Conservation (phyloP, 169 alveolate species). For the Eimeria tenella region DNA sequence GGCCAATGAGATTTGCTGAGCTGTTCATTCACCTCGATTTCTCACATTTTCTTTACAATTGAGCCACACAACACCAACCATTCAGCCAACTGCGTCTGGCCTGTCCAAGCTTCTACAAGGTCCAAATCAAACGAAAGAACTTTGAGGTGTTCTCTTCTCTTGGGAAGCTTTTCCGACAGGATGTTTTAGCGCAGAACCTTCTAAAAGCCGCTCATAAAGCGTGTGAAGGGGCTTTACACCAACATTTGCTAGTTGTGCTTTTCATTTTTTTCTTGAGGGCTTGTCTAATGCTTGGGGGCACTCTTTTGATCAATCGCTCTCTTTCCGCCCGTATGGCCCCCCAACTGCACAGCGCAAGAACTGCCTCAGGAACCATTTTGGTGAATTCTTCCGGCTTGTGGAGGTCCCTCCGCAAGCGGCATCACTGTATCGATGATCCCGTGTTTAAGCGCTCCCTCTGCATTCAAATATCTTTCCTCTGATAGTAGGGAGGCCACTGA, state of each 20-base stretch:
- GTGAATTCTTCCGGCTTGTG: neutral
- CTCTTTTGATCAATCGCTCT: too few relatives aligned
- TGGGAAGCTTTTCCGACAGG: neutral
- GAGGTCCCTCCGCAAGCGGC: neutral
- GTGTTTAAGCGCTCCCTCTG: neutral
- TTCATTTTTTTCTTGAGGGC: too few relatives aligned
- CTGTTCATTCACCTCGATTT: conserved; percentile 8
- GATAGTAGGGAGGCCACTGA: neutral
- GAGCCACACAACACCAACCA: neutral
- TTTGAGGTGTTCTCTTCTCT: neutral
- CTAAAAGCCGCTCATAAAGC: neutral
- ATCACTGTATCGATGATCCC: conserved; percentile 6
- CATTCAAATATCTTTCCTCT: conserved; percentile 21
- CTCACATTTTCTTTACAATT: neutral
- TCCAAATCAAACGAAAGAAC: neutral
- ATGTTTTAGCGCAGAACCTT: too few relatives aligned
- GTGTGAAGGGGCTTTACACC: too few relatives aligned
- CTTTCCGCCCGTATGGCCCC: too few relatives aligned
- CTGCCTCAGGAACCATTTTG: too few relatives aligned
- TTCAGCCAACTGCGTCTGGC: neutral
- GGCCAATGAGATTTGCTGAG: conserved; percentile 18
- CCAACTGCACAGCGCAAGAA: too few relatives aligned
- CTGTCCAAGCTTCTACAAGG: too few relatives aligned
- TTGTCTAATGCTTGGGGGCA: too few relatives aligned
- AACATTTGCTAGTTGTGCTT: too few relatives aligned